Evolutionary conservation across 306 rosid genomes (phyloP).

Genomic region (Citrullus colocynthis): DNA sequence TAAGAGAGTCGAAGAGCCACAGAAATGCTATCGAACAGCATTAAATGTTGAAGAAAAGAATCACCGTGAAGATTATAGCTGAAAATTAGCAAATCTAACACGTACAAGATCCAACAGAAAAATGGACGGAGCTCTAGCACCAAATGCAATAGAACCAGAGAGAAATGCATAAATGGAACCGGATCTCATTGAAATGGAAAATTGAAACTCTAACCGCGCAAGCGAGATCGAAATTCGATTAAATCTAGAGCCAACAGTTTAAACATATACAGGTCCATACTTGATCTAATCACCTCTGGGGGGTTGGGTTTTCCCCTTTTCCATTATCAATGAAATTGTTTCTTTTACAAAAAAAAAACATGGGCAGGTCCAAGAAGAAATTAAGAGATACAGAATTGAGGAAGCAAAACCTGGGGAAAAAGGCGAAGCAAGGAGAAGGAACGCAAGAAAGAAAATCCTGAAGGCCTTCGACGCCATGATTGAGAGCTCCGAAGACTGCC

Average conservation of each 20-base stretch:
- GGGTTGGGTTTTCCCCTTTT: no score
- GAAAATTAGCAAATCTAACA: not conserved
- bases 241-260: not conserved
- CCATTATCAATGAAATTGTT: no score
- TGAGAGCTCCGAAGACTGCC: not conserved
- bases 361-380: not conserved
- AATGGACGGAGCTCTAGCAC: not conserved
- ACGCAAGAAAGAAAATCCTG: conserved; percentile 47
- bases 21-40: not conserved
- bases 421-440: conserved; percentile 65
- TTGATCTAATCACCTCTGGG: no score
- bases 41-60: not conserved
- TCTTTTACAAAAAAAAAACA: no score
- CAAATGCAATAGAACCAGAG: not conserved
- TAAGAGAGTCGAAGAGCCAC: not conserved
- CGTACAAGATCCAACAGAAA: not conserved
- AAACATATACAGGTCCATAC: not conserved
- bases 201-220: conserved; percentile 23
- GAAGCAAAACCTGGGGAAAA: conserved; percentile 49
- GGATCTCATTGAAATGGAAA: conserved; percentile 18
- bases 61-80: not conserved
- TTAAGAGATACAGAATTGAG: not conserved
- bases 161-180: not conserved
- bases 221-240: not conserved
- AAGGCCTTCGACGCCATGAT: conserved; percentile 26